phyloP scores from a whole-genome alignment of 305 asterid genomes.

The Solanum hybrid region DNA sequence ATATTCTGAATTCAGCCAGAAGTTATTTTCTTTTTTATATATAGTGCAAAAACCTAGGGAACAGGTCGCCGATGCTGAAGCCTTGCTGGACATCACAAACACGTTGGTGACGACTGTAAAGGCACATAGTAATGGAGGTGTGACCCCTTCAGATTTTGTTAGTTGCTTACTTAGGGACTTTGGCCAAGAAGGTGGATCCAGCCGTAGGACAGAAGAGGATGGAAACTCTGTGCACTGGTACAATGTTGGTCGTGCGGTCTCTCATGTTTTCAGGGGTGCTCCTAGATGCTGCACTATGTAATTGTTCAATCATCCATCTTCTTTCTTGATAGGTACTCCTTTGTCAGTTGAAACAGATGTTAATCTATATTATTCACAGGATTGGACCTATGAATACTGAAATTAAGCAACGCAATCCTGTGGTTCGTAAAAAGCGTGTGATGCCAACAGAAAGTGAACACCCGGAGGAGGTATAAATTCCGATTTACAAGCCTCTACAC shows the following conservation, averaged over 20 bases:
- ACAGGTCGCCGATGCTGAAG: slow-evolving; percentile 95
- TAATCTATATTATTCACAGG: slow-evolving; percentile 33
- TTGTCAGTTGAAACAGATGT: neutral
- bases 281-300: slow-evolving; percentile 81
- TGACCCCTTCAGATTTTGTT: slow-evolving; percentile 71
- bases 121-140: slow-evolving; percentile 53
- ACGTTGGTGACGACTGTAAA: slow-evolving; percentile 68
- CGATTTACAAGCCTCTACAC: neutral
- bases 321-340: neutral
- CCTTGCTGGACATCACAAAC: slow-evolving; percentile 73
- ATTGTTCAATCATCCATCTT: neutral
- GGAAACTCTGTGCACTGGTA: slow-evolving; percentile 48
- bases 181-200: slow-evolving; percentile 46
- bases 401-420: slow-evolving; percentile 63
- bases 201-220: slow-evolving; percentile 33
- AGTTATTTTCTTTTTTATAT: neutral
- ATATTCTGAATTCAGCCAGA: neutral
- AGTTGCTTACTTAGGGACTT: slow-evolving; percentile 61
- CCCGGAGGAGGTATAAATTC: slow-evolving; percentile 65
- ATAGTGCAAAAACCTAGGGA: slow-evolving; percentile 84
- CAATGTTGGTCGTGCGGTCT: slow-evolving; percentile 54
- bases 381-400: slow-evolving; percentile 89
- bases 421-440: slow-evolving; percentile 45
- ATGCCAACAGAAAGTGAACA: slow-evolving; percentile 48
- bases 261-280: slow-evolving; percentile 55